phyloP scores from a whole-genome alignment of 129 eudicot species.

The Daucus carota region DNA sequence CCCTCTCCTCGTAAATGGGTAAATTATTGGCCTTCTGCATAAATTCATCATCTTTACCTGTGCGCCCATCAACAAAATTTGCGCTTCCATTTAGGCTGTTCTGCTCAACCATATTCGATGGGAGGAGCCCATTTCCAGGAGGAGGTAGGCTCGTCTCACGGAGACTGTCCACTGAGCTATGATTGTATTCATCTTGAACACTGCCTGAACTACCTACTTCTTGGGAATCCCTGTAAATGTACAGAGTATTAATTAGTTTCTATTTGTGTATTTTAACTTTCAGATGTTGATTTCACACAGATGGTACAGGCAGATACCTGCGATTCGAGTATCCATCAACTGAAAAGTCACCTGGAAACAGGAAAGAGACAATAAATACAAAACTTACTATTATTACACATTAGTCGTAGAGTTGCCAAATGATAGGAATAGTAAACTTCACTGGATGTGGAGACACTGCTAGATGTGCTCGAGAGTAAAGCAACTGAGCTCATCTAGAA shows the following conservation, averaged over 20 bases:
- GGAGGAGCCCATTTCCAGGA: conserved; percentile 27
- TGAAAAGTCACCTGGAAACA: conserved; percentile 59
- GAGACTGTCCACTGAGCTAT: conserved; percentile 15
- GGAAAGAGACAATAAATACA: not conserved
- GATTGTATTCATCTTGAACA: conserved; percentile 24
- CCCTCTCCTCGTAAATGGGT: conserved; percentile 20
- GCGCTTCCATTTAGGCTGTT: not conserved
- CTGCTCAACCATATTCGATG: conserved; percentile 8
- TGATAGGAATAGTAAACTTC: conserved; percentile 5
- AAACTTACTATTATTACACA: not conserved
- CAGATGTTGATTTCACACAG: not conserved
- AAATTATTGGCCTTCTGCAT: not conserved
- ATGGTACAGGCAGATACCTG: conserved; percentile 36
- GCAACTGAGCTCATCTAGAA: conserved; percentile 36
- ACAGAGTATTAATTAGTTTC: not conserved
- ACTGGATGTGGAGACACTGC: conserved; percentile 50
- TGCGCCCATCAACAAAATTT: not conserved
- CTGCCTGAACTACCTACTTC: conserved; percentile 32
- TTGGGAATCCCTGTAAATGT: conserved; percentile 27
- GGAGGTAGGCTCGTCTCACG: conserved; percentile 5
- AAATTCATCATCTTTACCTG: not conserved
- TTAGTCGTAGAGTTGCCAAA: not conserved
- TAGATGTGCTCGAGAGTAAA: conserved; percentile 44
- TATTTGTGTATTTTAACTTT: not conserved
- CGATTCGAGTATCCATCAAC: conserved; percentile 34